These are phyloP conservation scores for Sarocladium kiliense DNA, from an alignment of 2,329 filamentous ascomycete species.

Conservation along the genomic window DNA sequence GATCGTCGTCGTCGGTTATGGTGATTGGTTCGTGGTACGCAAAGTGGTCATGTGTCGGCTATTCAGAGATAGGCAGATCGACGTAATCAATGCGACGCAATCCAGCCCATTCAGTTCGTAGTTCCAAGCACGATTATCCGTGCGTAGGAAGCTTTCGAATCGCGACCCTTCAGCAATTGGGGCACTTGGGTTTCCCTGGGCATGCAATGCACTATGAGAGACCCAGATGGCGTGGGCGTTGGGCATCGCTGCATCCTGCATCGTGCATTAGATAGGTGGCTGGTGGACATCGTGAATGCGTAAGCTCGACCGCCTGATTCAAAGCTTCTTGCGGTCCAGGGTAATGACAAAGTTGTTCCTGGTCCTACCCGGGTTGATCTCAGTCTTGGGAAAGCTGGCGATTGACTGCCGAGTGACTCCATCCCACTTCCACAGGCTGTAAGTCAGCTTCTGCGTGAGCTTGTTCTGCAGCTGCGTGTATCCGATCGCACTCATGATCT, in stretches of 20 bases:
- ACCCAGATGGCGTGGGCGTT: not conserved
- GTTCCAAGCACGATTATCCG: too few species aligned
- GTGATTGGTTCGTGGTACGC: not conserved
- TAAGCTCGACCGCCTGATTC: not conserved
- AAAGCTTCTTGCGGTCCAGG: constrained; percentile 33
- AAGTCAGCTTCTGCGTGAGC: constrained; percentile 76
- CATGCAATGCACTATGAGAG: too few species aligned
- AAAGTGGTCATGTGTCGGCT: not conserved
- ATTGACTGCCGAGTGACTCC: constrained; percentile 13
- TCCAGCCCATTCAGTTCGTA: too few species aligned
- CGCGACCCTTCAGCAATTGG: too few species aligned
- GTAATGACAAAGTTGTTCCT: constrained; percentile 92
- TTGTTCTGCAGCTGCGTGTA: constrained; percentile 64
- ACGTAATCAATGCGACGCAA: not conserved
- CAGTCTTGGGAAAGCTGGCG: constrained; percentile 52
- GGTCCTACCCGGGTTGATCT: constrained; percentile 66
- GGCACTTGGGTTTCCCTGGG: too few species aligned
- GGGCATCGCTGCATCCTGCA: constrained; percentile 3
- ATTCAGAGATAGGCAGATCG: not conserved
- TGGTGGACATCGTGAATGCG: not conserved
- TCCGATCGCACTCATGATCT: constrained; percentile 73
- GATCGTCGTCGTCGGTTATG: not conserved
- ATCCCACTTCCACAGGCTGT: constrained; percentile 72
- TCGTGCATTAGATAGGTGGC: not conserved
- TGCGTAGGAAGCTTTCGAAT: too few species aligned